Conservation (phyloP, 2,329 filamentous ascomycete genomes). For the Cercospora nicotianae region DNA sequence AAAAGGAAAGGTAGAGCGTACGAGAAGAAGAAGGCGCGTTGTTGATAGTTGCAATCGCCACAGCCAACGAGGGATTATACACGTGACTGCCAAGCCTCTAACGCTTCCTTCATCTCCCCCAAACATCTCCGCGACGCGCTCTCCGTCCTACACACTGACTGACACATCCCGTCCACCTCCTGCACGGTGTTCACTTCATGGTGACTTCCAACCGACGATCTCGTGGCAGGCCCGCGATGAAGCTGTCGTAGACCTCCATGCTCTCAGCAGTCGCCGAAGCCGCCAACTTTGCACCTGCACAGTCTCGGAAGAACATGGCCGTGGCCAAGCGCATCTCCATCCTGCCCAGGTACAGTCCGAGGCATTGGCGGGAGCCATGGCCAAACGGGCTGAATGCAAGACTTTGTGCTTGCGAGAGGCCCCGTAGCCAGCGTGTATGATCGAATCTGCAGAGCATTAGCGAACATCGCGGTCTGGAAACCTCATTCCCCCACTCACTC, state of each 20-base stretch:
- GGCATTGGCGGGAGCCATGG: slow-evolving; percentile 26
- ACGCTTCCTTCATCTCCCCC: too few relatives aligned
- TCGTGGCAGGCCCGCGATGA: neutral
- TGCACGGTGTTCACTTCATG: neutral
- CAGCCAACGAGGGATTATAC: neutral
- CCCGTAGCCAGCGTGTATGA: neutral
- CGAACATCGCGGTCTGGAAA: neutral
- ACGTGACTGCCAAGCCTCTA: neutral
- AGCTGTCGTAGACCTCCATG: slow-evolving; percentile 26
- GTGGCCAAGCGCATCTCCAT: slow-evolving; percentile 33
- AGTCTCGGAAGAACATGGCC: slow-evolving; percentile 19
- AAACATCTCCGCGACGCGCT: neutral
- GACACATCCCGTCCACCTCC: neutral
- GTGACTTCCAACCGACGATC: neutral
- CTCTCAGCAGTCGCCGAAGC: slow-evolving; percentile 27
- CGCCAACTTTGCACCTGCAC: slow-evolving; percentile 24
- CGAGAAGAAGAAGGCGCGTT: neutral
- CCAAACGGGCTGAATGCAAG: slow-evolving; percentile 31
- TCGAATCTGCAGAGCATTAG: neutral
- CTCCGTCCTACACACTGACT: neutral
- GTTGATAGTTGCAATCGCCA: neutral
- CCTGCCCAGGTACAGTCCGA: slow-evolving; percentile 34
- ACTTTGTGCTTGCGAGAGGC: neutral
- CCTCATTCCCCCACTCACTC: slow-evolving; percentile 14
- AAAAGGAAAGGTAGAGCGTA: neutral